Conservation (phyloP, 1,139 yeast genomes). For the Suhomyces kunorum region DNA sequence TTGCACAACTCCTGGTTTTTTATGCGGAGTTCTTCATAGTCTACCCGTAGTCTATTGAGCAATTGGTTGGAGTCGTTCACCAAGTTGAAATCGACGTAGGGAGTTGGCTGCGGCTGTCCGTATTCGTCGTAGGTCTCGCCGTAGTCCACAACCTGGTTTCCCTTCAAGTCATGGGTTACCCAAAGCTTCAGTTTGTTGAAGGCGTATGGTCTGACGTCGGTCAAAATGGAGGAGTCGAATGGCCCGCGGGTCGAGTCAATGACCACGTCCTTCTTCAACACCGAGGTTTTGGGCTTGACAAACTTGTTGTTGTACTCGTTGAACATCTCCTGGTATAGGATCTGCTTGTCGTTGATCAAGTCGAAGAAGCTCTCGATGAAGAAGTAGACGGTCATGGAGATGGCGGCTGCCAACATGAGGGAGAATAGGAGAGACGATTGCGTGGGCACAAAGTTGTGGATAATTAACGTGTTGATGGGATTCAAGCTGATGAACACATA, state of each 20-base stretch:
- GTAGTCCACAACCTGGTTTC: constrained; percentile 26
- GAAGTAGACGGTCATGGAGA: constrained; percentile 43
- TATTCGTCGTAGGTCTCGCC: constrained; percentile 9
- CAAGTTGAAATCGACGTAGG: constrained; percentile 9
- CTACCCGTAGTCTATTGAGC: constrained; percentile 15
- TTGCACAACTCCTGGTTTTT: constrained; percentile 17
- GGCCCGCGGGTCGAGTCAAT: constrained; percentile 60
- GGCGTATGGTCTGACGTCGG: constrained; percentile 31
- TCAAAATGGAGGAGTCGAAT: constrained; percentile 32
- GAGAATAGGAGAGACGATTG: constrained; percentile 30
- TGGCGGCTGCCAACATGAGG: constrained; percentile 24
- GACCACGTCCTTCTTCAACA: constrained; percentile 59
- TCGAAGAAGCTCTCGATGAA: constrained; percentile 47
- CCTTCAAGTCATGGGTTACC: constrained; percentile 49
- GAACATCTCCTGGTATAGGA: constrained; percentile 61
- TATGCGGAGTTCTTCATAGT: constrained; percentile 17
- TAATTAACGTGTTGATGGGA: constrained; percentile 49
- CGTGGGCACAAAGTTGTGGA: constrained; percentile 32
- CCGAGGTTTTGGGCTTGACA: constrained; percentile 61
- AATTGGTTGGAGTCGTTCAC: constrained; percentile 18
- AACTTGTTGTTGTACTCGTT: constrained; percentile 65
- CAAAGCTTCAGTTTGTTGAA: constrained; percentile 45
- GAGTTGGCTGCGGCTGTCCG: constrained; percentile 5
- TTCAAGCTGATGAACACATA: constrained; percentile 51
- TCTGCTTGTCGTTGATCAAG: constrained; percentile 58